These are phyloP conservation scores for Trametopsis cervina DNA, from an alignment of 768 basidiomycete genomes.

Conservation along the genomic window DNA sequence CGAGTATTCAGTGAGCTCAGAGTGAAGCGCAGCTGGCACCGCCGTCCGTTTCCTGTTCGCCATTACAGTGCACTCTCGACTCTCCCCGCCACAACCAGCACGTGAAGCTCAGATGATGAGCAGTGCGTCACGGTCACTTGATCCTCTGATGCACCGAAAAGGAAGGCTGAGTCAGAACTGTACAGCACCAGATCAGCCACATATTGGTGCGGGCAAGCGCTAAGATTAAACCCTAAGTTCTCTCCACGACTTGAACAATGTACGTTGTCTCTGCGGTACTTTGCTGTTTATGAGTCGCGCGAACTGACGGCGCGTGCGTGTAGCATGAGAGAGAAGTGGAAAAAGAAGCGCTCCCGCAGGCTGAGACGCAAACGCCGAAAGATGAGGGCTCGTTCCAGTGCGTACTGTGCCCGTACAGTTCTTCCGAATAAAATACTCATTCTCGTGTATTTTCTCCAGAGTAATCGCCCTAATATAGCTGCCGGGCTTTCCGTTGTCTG, in stretches of 20 bases:
- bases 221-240: conserved; percentile 21
- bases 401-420: conserved; percentile 27
- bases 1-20: conserved; percentile 61
- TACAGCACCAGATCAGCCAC: conserved; percentile 21
- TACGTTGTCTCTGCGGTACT: conserved; percentile 9
- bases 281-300: neutral
- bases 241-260: conserved; percentile 25
- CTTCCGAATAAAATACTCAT: neutral
- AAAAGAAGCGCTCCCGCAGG: conserved; percentile 91
- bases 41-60: conserved; percentile 33
- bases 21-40: conserved; percentile 50
- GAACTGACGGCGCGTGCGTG: neutral
- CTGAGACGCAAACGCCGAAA: conserved; percentile 94
- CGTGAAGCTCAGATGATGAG: too few relatives aligned
- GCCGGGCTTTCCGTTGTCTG: conserved; percentile 21
- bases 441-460: conserved; percentile 13
- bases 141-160: too few relatives aligned
- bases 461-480: conserved; percentile 20
- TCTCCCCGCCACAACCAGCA: too few relatives aligned
- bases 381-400: conserved; percentile 93
- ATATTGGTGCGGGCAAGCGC: conserved; percentile 8
- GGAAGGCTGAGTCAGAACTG: conserved; percentile 23
- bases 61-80: too few relatives aligned
- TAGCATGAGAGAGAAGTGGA: conserved; percentile 96
- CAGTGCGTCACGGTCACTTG: too few relatives aligned